Base-by-base conservation (phyloP, 1,284 basidiomycete genomes). In the Cryptococcus sp. region DNA sequence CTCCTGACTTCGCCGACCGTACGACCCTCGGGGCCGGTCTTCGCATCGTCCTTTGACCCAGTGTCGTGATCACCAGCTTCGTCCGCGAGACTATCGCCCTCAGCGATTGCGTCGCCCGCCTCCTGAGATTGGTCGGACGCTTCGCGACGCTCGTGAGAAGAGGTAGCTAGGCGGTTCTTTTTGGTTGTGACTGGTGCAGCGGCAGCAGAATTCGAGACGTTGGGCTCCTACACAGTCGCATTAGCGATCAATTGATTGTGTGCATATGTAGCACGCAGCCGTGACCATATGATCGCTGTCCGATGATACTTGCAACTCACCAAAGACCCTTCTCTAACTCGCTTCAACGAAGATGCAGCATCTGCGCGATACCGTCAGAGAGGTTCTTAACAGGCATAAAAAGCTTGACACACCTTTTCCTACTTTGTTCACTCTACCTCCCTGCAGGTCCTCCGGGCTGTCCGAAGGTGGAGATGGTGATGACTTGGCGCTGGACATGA, bases 1-100 rank as follows among this genome's bases (percentile, higher is more conserved):
- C 71, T 61, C 50, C 75, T 65, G 31, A 77, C 75, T 60, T 78
- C 77, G 23, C 67, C 68, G n/a, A 78, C 71, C 1, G 62, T 74
- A 47, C 59, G 42, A 19, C 55, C 59, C 38, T 60, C 59, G 3
- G 47, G 50, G 10, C 27, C 27, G 4, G 27, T 31, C 27, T 61
- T 58, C 17, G 60, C 61, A 40, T 67, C 63, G 11, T 41, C 45
- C 13, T 20, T 31, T 11, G 47, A 35, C 16, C 4, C 27, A 31
- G 5, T 47, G 17, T 41, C n/a, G 7, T 22, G 15, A 39, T 55
- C 62, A 10, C 41, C 42, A 7, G 65, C 63, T 13, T 40, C 48
- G 3, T 55, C 47, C 15, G 19, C 50, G 1, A 53, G 45, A 42
- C 50, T 19, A 13, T 50, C 56, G 17, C 47, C 57, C 39, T 39